A percentile compares a stretch with the other conserved stretches of the same genome.
phyloP scores from a whole-genome alignment of 2,329 filamentous ascomycete genomes.

The Aspergillus brunneoviolaceus region DNA sequence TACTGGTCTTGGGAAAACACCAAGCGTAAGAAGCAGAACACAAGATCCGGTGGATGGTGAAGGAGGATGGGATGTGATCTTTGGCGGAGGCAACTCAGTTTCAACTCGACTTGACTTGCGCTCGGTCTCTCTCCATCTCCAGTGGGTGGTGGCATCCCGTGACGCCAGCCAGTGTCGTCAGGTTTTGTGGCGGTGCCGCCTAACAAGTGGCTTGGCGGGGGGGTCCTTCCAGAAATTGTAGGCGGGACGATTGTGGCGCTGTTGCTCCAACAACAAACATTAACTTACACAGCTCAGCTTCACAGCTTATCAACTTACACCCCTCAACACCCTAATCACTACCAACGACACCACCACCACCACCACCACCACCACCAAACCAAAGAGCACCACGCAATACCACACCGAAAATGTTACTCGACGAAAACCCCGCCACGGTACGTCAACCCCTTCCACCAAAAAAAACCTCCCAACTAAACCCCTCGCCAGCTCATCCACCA shows the following conservation, averaged over 20 bases:
- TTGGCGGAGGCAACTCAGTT: too few relatives aligned
- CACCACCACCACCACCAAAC: not conserved
- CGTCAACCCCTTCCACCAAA: conserved; percentile 21
- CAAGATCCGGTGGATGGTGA: not conserved
- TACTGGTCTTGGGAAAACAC: too few relatives aligned
- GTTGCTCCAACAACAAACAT: conserved; percentile 41
- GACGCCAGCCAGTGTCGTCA: not conserved
- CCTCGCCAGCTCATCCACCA: conserved; percentile 75
- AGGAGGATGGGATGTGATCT: too few relatives aligned
- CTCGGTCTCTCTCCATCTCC: too few relatives aligned
- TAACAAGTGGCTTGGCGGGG: not conserved
- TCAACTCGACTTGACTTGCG: too few relatives aligned
- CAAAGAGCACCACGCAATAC: not conserved
- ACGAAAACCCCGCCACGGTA: conserved; percentile 87
- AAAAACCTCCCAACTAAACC: not conserved
- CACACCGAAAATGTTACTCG: conserved; percentile 74
- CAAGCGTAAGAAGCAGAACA: too few relatives aligned
- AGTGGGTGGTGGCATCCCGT: too few relatives aligned
- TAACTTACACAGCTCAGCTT: conserved; percentile 3
- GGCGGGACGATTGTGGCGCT: conserved; percentile 26
- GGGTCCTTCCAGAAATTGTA: too few relatives aligned
- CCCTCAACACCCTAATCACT: not conserved
- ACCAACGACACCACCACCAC: not conserved
- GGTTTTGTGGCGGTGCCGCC: conserved; percentile 11
- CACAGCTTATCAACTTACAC: conserved; percentile 13